These are phyloP conservation scores for Aureobasidium sp. DNA, from an alignment of 2,329 filamentous ascomycete genomes.

Conservation along the genomic window DNA sequence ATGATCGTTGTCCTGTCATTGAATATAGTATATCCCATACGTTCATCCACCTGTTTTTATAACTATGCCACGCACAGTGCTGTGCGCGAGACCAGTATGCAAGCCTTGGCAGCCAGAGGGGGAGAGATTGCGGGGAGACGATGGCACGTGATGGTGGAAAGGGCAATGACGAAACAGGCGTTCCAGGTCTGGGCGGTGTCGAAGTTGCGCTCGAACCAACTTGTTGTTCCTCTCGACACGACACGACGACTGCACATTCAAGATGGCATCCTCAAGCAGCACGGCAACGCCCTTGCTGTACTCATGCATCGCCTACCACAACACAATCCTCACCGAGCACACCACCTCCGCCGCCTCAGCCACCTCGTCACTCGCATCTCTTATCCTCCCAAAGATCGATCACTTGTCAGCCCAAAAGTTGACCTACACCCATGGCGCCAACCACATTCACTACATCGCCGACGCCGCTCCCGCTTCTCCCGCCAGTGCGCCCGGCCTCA, in stretches of 20 bases:
- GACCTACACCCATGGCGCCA: conserved; percentile 75
- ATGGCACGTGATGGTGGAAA: neutral
- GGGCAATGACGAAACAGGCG: neutral
- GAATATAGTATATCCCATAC: too few relatives aligned
- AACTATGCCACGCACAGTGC: too few relatives aligned
- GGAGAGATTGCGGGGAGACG: neutral
- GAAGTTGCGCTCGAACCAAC: conserved; percentile 71
- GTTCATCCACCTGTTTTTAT: too few relatives aligned
- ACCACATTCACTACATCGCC: conserved; percentile 94
- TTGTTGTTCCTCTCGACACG: conserved; percentile 87
- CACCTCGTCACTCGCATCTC: conserved; percentile 77
- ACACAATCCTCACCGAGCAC: conserved; percentile 88
- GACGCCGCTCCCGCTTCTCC: conserved; percentile 46
- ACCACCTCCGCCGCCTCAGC: conserved; percentile 76
- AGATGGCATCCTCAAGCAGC: conserved; percentile 29
- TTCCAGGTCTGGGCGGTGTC: conserved; percentile 38
- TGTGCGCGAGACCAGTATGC: too few relatives aligned
- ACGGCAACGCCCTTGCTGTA: conserved; percentile 30
- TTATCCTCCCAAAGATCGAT: conserved; percentile 91
- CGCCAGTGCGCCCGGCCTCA: conserved; percentile 61
- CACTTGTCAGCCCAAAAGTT: conserved; percentile 76
- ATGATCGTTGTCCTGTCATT: too few relatives aligned
- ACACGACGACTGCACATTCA: conserved; percentile 68
- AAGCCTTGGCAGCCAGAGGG: too few relatives aligned
- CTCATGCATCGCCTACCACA: conserved; percentile 88